Evolutionary conservation across 1,284 basidiomycete genomes (phyloP), one percentile per base, ranked within the genome.

Genomic region (Boletellus deceptivus): DNA sequence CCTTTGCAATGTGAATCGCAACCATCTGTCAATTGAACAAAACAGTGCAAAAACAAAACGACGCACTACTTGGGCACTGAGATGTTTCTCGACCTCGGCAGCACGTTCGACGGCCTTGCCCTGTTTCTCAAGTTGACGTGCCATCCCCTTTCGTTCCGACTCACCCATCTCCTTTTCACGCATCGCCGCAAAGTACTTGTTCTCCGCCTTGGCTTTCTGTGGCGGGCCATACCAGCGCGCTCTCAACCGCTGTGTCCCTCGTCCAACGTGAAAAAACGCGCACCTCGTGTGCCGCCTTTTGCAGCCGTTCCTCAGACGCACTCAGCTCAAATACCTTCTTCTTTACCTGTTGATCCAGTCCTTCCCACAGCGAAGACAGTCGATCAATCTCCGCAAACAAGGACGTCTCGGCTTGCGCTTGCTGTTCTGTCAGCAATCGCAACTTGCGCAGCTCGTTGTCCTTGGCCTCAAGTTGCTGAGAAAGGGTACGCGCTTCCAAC

Each of bases 101-200:
- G 88, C 73, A 29, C 78, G 78, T 59, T 94, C 92, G 31, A 96
- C 73, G 3, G 82, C 78, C 64, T 87, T 87, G 29, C 78, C 77
- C 63, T 95, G 92, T 59, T 91, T 91, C 63, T 95, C 92, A 16
- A 84, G 69, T 43, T 78, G 80, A 36, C 83, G 75, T 33, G 75
- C 69, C 20, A 87, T 71, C 33, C 79, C 82, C 66, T 91, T 89
- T 53, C 84, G 79, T 67, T 97, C 92, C 2, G 75, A 76, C 34
- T 93, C 89, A 6, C 88, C 71, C 3, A 88, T 84, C 55, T 98
- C 94, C 67, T 92, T 94, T 51, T 89, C 84, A 31, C 92, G 84
- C 88, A 96, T 93, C 6, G 89, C 86, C 24, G 90, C 82, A 67
- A 88, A 98, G 70, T 86, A 98, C 71, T 94, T 97, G 75, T 94